These are phyloP conservation scores for Haematococcus lacustris DNA, from an alignment of 139 green algal genomes.

Conservation along the genomic window DNA sequence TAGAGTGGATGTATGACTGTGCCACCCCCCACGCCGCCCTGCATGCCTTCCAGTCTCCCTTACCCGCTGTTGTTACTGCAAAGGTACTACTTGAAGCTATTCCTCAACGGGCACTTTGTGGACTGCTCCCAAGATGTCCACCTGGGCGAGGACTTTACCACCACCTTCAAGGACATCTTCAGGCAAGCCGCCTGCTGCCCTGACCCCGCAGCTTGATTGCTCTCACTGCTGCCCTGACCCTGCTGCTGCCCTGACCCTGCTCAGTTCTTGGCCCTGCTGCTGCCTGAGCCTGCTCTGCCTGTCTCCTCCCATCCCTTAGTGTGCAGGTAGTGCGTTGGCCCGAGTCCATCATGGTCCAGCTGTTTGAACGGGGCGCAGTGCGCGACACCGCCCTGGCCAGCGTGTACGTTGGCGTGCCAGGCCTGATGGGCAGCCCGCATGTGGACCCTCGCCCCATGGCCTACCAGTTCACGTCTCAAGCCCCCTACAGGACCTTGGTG, in stretches of 20 bases:
- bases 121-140: conserved; percentile 15
- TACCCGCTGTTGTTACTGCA: background rate
- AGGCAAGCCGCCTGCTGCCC: too few species aligned
- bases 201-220: too few species aligned
- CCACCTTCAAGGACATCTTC: conserved; percentile 48
- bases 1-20: background rate
- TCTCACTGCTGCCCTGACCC: too few species aligned
- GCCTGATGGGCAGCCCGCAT: conserved; percentile 30
- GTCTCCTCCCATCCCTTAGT: background rate
- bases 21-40: background rate
- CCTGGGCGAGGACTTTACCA: conserved; percentile 34
- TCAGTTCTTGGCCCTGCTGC: too few species aligned
- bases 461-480: conserved; percentile 36
- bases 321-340: conserved; percentile 42
- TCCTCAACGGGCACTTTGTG: conserved; percentile 41
- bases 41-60: background rate
- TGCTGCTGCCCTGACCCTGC: too few species aligned
- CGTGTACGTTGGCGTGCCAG: conserved; percentile 36
- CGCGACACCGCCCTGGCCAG: conserved; percentile 16
- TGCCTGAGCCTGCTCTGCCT: too few species aligned
- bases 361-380: conserved; percentile 35
- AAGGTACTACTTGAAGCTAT: conserved; percentile 38
- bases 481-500: conserved; percentile 11
- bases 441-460: conserved; percentile 29
- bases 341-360: conserved; percentile 32